These are phyloP conservation scores for Phytopythium oedochilum DNA, from an alignment of 352 stramenopile species.

Conservation along the genomic window DNA sequence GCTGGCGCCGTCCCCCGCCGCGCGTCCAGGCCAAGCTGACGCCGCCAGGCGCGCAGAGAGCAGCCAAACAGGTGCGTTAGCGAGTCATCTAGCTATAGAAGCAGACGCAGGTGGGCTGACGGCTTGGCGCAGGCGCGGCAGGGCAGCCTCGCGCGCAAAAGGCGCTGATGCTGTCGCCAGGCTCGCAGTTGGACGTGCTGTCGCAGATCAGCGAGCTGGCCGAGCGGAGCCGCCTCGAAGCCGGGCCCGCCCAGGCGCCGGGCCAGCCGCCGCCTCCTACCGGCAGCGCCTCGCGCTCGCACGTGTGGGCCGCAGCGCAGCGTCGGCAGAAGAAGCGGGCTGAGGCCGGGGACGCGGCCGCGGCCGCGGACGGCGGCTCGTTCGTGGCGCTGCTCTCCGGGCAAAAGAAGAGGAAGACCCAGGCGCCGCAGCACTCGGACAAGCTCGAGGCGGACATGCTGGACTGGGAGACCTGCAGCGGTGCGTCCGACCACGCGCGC, in stretches of 20 bases:
- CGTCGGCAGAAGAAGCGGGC: conserved; percentile 1
- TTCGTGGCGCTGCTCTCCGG: background rate
- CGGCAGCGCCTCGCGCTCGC: background rate
- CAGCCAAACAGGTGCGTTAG: too few relatives aligned
- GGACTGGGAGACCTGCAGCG: conserved; percentile 64
- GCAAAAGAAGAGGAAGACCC: conserved; percentile 14
- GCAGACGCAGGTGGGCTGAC: too few relatives aligned
- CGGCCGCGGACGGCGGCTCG: background rate
- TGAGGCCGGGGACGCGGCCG: background rate
- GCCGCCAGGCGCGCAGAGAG: too few relatives aligned
- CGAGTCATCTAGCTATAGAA: background rate
- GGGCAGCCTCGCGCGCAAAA: background rate
- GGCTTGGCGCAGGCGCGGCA: too few relatives aligned
- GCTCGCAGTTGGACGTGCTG: conserved; percentile 66
- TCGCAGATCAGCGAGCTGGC: conserved; percentile 74
- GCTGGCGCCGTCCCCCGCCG: background rate
- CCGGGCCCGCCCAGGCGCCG: background rate
- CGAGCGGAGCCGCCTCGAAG: conserved; percentile 18
- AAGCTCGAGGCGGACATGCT: conserved; percentile 41
- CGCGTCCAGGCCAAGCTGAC: background rate
- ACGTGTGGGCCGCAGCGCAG: conserved; percentile 20
- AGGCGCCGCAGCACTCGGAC: conserved; percentile 10
- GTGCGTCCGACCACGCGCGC: too few relatives aligned
- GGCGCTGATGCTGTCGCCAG: conserved; percentile 50
- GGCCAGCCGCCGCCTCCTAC: background rate